Conservation (phyloP, 2,329 filamentous ascomycete genomes). For the Tricladium varicosporioides region DNA sequence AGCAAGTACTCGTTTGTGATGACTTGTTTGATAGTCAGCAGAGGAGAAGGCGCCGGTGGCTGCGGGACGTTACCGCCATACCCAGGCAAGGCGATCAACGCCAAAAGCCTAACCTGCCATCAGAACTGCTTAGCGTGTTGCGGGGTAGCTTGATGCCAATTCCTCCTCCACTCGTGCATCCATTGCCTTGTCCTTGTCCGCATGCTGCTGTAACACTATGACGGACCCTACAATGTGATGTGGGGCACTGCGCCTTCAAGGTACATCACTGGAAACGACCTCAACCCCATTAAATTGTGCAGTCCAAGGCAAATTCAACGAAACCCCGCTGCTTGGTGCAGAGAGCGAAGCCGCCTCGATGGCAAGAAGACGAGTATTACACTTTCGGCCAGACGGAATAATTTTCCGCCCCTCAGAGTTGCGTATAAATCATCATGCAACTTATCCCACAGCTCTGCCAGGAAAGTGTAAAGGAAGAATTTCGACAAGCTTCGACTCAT, state of each 20-base stretch:
- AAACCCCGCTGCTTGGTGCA: neutral
- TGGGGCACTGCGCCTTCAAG: slow-evolving; percentile 2
- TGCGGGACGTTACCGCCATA: too few species aligned
- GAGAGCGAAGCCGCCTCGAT: neutral
- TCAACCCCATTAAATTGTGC: neutral
- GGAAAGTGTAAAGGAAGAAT: too few species aligned
- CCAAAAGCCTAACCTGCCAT: neutral
- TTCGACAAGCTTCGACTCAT: too few species aligned
- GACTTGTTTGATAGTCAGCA: neutral
- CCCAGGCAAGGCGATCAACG: too few species aligned
- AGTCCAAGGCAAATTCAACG: neutral
- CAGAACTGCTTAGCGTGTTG: neutral
- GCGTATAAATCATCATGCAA: too few species aligned
- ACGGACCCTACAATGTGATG: neutral
- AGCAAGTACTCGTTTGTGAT: neutral
- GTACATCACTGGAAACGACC: neutral
- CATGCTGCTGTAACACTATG: neutral
- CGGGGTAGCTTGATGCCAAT: neutral
- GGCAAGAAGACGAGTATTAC: neutral
- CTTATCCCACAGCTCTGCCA: too few species aligned
- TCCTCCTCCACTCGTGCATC: neutral
- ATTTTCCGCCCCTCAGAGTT: neutral
- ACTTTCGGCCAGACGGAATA: neutral
- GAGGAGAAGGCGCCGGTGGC: neutral
- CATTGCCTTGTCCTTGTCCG: neutral